These are phyloP conservation scores for Euphrasia confusa DNA, from an alignment of 257 asterid genomes.

Conservation along the genomic window DNA sequence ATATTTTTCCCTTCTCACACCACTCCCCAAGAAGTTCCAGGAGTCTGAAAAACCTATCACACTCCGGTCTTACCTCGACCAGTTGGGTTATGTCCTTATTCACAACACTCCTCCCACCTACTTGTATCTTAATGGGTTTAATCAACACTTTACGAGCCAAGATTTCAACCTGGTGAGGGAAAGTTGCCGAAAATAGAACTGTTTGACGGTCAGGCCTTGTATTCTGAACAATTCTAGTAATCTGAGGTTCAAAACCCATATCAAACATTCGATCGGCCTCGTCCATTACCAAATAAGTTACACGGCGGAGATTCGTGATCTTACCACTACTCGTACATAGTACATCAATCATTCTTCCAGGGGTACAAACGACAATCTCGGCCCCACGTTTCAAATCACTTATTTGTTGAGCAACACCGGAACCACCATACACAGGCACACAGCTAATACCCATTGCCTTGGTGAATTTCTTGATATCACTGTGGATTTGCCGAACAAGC, in stretches of 20 bases:
- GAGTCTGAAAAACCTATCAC: conserved; percentile 71
- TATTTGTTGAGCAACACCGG: conserved; percentile 92
- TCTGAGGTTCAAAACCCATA: conserved; percentile 96
- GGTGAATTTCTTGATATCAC: conserved; percentile 71
- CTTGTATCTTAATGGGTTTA: conserved; percentile 83
- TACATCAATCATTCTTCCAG: conserved; percentile 92
- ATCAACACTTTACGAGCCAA: conserved; percentile 85
- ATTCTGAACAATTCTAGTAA: conserved; percentile 80
- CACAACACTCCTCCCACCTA: conserved; percentile 95
- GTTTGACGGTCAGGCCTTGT: conserved; percentile 91
- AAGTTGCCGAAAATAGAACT: conserved; percentile 86
- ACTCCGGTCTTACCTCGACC: conserved; percentile 88
- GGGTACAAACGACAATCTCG: conserved; percentile 91
- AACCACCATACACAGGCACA: conserved; percentile 91
- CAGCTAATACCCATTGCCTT: conserved; percentile 71
- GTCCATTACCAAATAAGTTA: conserved; percentile 88
- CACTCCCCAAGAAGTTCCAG: conserved; percentile 81
- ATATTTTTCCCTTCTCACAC: conserved; percentile 80
- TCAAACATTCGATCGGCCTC: conserved; percentile 98
- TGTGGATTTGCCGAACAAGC: conserved; percentile 85
- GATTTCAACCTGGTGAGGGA: conserved; percentile 86
- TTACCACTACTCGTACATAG: conserved; percentile 86
- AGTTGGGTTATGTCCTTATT: conserved; percentile 83
- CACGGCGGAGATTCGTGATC: conserved; percentile 85
- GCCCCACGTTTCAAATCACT: conserved; percentile 88